These are phyloP conservation scores for Cyclotella kingstonii DNA, from an alignment of 108 stramenopile genomes.

Conservation along the genomic window DNA sequence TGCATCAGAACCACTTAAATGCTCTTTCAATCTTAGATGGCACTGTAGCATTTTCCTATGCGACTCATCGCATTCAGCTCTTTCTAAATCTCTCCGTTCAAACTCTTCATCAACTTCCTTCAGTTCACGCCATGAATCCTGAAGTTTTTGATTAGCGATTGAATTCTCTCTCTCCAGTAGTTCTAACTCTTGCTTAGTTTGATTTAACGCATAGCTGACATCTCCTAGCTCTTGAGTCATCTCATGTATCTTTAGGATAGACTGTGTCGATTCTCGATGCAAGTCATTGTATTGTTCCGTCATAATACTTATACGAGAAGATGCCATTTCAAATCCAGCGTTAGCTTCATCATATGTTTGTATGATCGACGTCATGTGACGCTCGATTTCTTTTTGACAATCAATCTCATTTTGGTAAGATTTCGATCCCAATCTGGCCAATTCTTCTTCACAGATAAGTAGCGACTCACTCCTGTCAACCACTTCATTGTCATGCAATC, in stretches of 20 bases:
- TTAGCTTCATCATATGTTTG: constrained; percentile 8
- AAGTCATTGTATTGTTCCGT: neutral
- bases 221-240: neutral
- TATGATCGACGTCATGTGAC: constrained; percentile 9
- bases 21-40: neutral
- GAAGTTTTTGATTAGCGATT: constrained; percentile 1
- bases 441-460: neutral
- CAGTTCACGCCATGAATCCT: constrained; percentile 7
- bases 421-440: constrained; percentile 10
- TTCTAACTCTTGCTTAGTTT: constrained; percentile 3
- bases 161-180: neutral
- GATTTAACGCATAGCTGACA: neutral
- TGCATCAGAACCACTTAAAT: neutral
- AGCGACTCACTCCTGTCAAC: no score
- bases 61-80: constrained; percentile 31
- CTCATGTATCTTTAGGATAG: constrained; percentile 2
- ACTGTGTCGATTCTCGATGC: neutral
- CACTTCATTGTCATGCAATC: neutral
- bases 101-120: constrained; percentile 17
- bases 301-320: neutral
- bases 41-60: constrained; percentile 16
- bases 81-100: constrained; percentile 36
- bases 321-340: constrained; percentile 21
- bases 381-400: constrained; percentile 7
- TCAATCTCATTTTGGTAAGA: constrained; percentile 9